Percentiles rank a stretch among this genome's conserved stretches.
Evolutionary conservation across 202 grass and related monocot species (phyloP).

Genomic region (Schoenoplectus tabernaemontani): DNA sequence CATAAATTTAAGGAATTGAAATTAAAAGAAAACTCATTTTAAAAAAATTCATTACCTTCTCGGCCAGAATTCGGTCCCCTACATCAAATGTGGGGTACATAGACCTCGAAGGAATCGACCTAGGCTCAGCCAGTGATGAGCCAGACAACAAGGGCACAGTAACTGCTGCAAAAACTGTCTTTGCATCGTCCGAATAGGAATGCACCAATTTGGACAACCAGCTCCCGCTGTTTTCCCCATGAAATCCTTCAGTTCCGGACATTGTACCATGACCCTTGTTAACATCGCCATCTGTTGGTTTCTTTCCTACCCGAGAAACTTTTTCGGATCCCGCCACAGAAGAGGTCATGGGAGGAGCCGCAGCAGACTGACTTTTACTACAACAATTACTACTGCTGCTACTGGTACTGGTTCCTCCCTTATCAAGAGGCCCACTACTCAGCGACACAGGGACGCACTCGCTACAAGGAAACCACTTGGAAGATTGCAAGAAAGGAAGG

Average conservation of each 20-base stretch:
- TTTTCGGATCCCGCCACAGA: conserved; percentile 28
- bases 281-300: conserved; percentile 21
- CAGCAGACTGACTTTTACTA: not conserved
- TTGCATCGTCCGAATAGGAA: conserved; percentile 87
- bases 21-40: not conserved
- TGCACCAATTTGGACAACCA: conserved; percentile 78
- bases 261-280: conserved; percentile 21
- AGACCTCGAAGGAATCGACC: conserved; percentile 86
- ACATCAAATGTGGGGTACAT: conserved; percentile 97
- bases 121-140: conserved; percentile 65
- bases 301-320: conserved; percentile 7
- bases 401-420: conserved; percentile 16
- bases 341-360: conserved; percentile 24
- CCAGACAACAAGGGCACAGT: conserved; percentile 81
- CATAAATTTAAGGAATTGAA: not conserved
- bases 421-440: conserved; percentile 25
- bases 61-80: conserved; percentile 82
- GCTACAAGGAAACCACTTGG: conserved; percentile 84
- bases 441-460: conserved; percentile 36
- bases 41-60: conserved; percentile 55
- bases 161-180: conserved; percentile 65
- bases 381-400: conserved; percentile 1
- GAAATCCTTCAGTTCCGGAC: conserved; percentile 17
- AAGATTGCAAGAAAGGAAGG: conserved; percentile 68
- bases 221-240: conserved; percentile 26